These are phyloP conservation scores for Miscanthus lutarioriparius DNA, from an alignment of 176 grass and related monocot genomes.

Conservation along the genomic window DNA sequence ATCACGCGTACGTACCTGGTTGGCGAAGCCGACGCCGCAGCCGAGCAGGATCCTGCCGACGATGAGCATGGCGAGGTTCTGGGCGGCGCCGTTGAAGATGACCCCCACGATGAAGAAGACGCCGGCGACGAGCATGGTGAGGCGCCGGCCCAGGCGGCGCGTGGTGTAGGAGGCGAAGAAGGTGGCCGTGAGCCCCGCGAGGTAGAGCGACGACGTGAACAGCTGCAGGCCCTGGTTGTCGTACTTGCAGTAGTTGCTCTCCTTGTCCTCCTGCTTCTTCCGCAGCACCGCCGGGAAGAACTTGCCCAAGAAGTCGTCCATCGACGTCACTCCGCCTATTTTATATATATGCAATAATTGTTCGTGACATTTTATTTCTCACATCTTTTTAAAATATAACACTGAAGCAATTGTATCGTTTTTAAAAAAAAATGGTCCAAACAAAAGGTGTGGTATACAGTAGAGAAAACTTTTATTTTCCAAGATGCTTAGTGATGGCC, in stretches of 20 bases:
- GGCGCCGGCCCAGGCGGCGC: slow-evolving; percentile 66
- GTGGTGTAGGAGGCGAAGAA: slow-evolving; percentile 95
- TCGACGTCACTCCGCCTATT: slow-evolving; percentile 53
- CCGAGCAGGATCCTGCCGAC: slow-evolving; percentile 83
- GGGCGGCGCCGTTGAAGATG: slow-evolving; percentile 69
- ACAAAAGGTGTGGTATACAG: too few species aligned
- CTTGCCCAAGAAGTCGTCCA: slow-evolving; percentile 73
- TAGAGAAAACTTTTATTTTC: not conserved
- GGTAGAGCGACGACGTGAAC: slow-evolving; percentile 91
- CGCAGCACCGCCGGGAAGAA: slow-evolving; percentile 81
- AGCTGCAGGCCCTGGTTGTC: slow-evolving; percentile 84
- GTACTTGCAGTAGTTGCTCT: slow-evolving; percentile 99
- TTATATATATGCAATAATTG: too few species aligned
- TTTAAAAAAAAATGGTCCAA: not conserved
- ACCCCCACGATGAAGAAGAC: slow-evolving; percentile 76
- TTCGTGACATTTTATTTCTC: too few species aligned
- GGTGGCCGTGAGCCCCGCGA: slow-evolving; percentile 80
- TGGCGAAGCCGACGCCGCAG: slow-evolving; percentile 87
- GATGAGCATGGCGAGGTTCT: slow-evolving; percentile 85
- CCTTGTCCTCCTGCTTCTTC: slow-evolving; percentile 63
- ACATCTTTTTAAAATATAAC: too few species aligned
- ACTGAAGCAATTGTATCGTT: not conserved
- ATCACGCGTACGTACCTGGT: slow-evolving; percentile 61
- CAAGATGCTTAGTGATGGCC: not conserved
- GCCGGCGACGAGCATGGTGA: slow-evolving; percentile 94